phyloP scores from a whole-genome alignment of 768 basidiomycete genomes.

The Leccinum subgranulosum region DNA sequence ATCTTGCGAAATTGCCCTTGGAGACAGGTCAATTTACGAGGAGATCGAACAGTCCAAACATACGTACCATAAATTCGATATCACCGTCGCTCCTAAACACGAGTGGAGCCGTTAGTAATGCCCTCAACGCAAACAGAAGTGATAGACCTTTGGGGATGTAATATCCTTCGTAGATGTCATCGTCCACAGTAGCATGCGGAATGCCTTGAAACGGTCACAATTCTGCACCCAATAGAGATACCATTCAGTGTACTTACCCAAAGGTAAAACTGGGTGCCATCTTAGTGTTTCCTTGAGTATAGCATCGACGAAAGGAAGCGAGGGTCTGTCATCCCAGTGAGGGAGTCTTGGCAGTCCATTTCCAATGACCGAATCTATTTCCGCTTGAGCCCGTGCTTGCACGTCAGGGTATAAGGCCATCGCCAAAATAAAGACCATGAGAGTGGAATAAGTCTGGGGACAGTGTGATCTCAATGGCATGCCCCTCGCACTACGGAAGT shows the following conservation, averaged over 20 bases:
- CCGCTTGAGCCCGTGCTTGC: constrained; percentile 17
- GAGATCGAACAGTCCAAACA: neutral
- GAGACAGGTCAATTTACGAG: neutral
- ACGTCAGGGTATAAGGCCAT: constrained; percentile 26
- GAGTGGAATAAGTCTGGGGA: constrained; percentile 18
- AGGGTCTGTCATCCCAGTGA: constrained; percentile 15
- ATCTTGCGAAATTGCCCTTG: constrained; percentile 36
- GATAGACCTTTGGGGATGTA: constrained; percentile 49
- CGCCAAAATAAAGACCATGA: constrained; percentile 20
- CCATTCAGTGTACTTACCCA: constrained; percentile 2
- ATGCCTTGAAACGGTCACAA: constrained; percentile 16
- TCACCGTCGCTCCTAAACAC: constrained; percentile 16
- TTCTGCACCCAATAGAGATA: neutral
- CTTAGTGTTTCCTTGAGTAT: constrained; percentile 24
- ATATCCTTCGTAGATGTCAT: constrained; percentile 43
- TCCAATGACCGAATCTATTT: constrained; percentile 20
- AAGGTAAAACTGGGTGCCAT: constrained; percentile 20
- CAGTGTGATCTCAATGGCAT: constrained; percentile 9
- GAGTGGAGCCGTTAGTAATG: neutral
- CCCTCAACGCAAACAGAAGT: neutral
- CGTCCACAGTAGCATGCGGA: constrained; percentile 33
- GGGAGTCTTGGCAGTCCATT: constrained; percentile 18
- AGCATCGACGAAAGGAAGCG: constrained; percentile 21
- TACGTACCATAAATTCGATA: constrained; percentile 19
- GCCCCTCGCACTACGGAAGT: neutral